phyloP scores from a whole-genome alignment of 495 filamentous ascomycete species.

The Hyaloscypha variabilis region DNA sequence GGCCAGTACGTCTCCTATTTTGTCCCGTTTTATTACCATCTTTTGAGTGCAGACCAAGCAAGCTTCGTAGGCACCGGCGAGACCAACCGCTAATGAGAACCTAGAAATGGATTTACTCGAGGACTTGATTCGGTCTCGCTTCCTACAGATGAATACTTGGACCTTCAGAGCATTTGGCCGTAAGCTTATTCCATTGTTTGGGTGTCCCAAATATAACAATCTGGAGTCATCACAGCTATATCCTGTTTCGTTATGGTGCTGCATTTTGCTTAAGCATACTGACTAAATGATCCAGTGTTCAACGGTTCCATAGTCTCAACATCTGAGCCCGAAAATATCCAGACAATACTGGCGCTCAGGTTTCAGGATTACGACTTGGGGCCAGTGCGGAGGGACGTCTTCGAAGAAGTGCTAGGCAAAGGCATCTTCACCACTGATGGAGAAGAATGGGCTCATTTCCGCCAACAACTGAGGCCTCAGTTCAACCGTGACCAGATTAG shows the following conservation, averaged over 20 bases:
- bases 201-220: neutral
- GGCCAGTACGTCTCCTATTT: constrained; percentile 7
- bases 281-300: constrained; percentile 5
- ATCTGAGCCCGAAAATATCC: constrained; percentile 37
- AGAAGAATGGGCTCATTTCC: constrained; percentile 36
- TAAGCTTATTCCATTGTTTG: neutral
- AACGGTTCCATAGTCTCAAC: constrained; percentile 17
- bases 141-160: constrained; percentile 3
- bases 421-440: constrained; percentile 54
- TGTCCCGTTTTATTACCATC: neutral
- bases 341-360: constrained; percentile 39
- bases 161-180: neutral
- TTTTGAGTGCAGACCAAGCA: neutral
- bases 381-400: constrained; percentile 18
- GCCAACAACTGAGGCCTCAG: constrained; percentile 42
- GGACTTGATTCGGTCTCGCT: constrained; percentile 20
- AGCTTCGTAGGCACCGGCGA: neutral
- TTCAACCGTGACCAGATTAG: constrained; percentile 45
- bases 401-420: constrained; percentile 40
- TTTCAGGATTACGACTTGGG: constrained; percentile 41
- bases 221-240: neutral
- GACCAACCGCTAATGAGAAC: constrained; percentile 5
- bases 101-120: constrained; percentile 25
- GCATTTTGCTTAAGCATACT: neutral
- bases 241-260: no score